Percentiles rank a stretch among this genome's conserved stretches.
Conservation (phyloP, 1,284 basidiomycete genomes). For the Cryptococcus depauperatus region DNA sequence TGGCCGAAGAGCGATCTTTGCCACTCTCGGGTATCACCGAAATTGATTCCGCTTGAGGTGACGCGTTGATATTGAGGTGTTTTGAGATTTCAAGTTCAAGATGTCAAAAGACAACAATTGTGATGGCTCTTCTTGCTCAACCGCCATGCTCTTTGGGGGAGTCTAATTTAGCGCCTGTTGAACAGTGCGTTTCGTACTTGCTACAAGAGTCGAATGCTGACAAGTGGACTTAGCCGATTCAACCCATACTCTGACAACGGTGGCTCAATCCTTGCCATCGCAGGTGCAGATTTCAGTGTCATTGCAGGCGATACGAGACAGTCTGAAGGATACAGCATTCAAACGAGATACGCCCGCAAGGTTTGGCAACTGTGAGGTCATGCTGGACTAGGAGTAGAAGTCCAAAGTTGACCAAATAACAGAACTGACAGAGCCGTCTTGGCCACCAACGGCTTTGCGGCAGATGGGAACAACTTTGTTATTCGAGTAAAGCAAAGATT, state of each 20-base stretch:
- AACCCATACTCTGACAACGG: slow-evolving; percentile 86
- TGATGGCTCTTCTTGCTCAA: slow-evolving; percentile 35
- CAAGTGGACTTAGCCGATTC: slow-evolving; percentile 48
- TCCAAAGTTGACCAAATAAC: slow-evolving; percentile 4
- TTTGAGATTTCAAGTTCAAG: too few species aligned
- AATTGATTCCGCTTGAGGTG: slow-evolving; percentile 1
- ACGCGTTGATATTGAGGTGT: slow-evolving; percentile 5
- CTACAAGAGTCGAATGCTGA: not conserved
- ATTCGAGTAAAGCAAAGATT: slow-evolving; percentile 87
- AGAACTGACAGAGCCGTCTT: slow-evolving; percentile 89
- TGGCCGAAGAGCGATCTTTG: too few species aligned
- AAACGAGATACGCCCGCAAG: slow-evolving; percentile 84
- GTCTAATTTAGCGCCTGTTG: slow-evolving; percentile 29
- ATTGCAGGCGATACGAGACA: slow-evolving; percentile 92
- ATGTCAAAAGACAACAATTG: too few species aligned
- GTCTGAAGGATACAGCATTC: slow-evolving; percentile 87
- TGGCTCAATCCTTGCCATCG: slow-evolving; percentile 88
- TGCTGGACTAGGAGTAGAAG: not conserved
- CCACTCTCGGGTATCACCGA: not conserved
- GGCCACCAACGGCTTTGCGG: slow-evolving; percentile 89
- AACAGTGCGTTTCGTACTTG: slow-evolving; percentile 39
- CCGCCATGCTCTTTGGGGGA: slow-evolving; percentile 19
- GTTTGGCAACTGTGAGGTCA: slow-evolving; percentile 46
- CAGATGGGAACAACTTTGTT: slow-evolving; percentile 91
- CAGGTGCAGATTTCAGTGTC: slow-evolving; percentile 81